A percentile compares a stretch with the other conserved stretches of the same genome.
These are phyloP conservation scores for Caulochytrium protostelioides DNA, from an alignment of 371 early-diverging fungal species.

Conservation along the genomic window DNA sequence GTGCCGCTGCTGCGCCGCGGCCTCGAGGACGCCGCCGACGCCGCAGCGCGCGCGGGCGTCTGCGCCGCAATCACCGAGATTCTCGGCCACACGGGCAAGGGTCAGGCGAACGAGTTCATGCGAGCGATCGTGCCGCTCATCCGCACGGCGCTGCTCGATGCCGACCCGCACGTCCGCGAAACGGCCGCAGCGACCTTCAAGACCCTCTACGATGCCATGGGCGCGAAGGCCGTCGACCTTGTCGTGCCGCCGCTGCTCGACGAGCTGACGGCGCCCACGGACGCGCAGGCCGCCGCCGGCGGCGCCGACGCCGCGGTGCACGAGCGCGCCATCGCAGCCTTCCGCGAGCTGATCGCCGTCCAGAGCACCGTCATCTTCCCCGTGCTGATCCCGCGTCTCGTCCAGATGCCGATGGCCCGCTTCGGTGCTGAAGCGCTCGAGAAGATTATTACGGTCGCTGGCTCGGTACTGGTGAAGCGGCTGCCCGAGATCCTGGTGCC, in stretches of 20 bases:
- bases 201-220: constrained; percentile 67
- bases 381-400: constrained; percentile 75
- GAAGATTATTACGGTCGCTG: constrained; percentile 76
- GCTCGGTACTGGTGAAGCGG: constrained; percentile 54
- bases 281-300: constrained; percentile 8
- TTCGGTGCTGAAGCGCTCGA: constrained; percentile 82
- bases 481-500: constrained; percentile 54
- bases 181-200: constrained; percentile 90
- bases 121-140: constrained; percentile 56
- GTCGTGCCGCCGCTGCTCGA: constrained; percentile 69
- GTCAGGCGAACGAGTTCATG: constrained; percentile 60
- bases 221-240: constrained; percentile 72
- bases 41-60: constrained; percentile 62
- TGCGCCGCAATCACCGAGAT: constrained; percentile 81
- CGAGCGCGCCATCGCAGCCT: constrained; percentile 64
- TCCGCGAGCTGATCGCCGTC: constrained; percentile 90
- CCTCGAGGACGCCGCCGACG: constrained; percentile 31
- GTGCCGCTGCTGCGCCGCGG: constrained; percentile 70
- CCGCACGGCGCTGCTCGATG: constrained; percentile 39
- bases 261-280: constrained; percentile 30
- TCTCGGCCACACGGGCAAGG: constrained; percentile 59
- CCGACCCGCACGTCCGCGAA: constrained; percentile 54
- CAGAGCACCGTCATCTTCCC: constrained; percentile 89
- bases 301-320: not conserved
- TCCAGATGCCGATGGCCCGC: constrained; percentile 59